Percentiles rank a stretch among this genome's conserved stretches.
Evolutionary conservation across 164 flowering plant genomes (phyloP).

Genomic region (Nymphaea thermarum): DNA sequence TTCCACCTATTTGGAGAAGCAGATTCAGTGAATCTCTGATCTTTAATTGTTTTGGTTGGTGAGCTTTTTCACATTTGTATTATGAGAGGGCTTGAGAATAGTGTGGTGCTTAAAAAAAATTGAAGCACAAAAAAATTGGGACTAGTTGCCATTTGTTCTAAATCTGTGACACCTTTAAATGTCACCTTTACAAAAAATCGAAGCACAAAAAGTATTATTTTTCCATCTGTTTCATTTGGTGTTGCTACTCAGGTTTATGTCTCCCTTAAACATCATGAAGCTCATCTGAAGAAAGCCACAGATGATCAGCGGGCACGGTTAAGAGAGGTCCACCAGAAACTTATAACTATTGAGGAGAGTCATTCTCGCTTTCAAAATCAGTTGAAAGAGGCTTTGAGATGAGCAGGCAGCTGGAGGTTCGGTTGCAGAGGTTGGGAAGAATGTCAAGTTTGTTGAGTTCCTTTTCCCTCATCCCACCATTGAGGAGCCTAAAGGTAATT

Average conservation of each 20-base stretch:
- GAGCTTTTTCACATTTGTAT: neutral
- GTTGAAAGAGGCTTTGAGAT: slow-evolving; percentile 32
- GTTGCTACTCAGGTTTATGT: slow-evolving; percentile 49
- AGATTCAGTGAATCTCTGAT: slow-evolving; percentile 35
- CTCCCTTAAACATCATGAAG: slow-evolving; percentile 72
- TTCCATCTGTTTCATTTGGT: neutral
- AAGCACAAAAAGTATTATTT: slow-evolving; percentile 33
- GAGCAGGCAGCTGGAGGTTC: slow-evolving; percentile 42
- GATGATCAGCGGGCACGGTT: slow-evolving; percentile 58
- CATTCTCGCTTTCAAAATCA: slow-evolving; percentile 47
- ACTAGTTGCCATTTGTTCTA: too few species aligned
- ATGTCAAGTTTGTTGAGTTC: slow-evolving; percentile 39
- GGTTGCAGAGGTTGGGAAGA: slow-evolving; percentile 38
- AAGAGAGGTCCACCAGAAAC: slow-evolving; percentile 37
- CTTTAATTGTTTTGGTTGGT: neutral
- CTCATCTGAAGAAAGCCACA: slow-evolving; percentile 55
- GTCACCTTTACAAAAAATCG: too few species aligned
- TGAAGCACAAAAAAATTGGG: slow-evolving; percentile 31
- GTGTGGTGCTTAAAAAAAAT: slow-evolving; percentile 29
- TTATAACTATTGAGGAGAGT: slow-evolving; percentile 51
- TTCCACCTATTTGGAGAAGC: slow-evolving; percentile 39
- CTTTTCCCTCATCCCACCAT: too few species aligned
- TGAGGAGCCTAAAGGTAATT: too few species aligned
- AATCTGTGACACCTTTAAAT: too few species aligned
- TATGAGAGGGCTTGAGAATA: slow-evolving; percentile 38